A percentile compares a stretch with the other conserved stretches of the same genome.
phyloP scores from a whole-genome alignment of 768 basidiomycete species.

The Trametes sanguinea region DNA sequence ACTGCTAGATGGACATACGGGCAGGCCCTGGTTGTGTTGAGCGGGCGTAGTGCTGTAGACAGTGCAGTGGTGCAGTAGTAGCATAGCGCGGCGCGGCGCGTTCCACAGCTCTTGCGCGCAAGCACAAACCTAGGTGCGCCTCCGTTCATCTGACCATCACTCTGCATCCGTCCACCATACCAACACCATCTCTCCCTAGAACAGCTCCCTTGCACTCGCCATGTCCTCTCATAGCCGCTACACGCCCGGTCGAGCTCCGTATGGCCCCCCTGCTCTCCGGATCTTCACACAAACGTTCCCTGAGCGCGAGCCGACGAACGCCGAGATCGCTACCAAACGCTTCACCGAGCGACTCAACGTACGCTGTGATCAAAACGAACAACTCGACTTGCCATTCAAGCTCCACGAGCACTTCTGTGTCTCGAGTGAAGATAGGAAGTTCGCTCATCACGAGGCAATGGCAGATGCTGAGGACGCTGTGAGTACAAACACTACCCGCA shows the following conservation, averaged over 20 bases:
- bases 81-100: too few species aligned
- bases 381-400: background rate
- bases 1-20: too few species aligned
- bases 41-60: too few species aligned
- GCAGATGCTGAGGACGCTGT: conserved; percentile 10
- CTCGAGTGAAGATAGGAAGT: background rate
- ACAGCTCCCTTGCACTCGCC: too few species aligned
- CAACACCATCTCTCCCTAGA: too few species aligned
- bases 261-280: conserved; percentile 4
- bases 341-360: background rate
- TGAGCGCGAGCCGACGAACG: background rate
- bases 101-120: too few species aligned
- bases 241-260: background rate
- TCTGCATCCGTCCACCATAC: too few species aligned
- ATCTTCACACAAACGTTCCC: background rate
- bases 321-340: background rate
- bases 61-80: too few species aligned
- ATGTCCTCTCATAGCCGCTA: too few species aligned
- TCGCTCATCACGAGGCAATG: conserved; percentile 5
- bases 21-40: too few species aligned
- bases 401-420: conserved; percentile 3
- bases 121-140: too few species aligned
- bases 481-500: background rate
- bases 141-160: too few species aligned
- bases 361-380: background rate